A percentile compares a stretch with the other conserved stretches of the same genome.
Conservation (phyloP, 1,139 yeast genomes). For the Arxiozyma heterogenica region DNA sequence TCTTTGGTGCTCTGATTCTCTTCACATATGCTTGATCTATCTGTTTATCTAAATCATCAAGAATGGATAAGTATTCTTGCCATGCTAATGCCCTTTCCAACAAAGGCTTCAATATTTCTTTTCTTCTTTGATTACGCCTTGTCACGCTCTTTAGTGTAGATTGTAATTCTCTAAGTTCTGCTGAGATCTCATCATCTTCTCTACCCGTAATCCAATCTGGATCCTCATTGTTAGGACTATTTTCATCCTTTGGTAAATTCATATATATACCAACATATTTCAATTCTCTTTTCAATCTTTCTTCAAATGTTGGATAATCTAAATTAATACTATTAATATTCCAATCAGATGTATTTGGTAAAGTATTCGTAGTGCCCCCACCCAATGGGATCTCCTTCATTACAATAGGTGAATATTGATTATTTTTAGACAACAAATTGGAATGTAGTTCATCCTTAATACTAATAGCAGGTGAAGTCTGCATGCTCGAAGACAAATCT, state of each 20-base stretch:
- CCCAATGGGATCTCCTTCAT: constrained; percentile 1
- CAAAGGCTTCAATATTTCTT: constrained; percentile 56
- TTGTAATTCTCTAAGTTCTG: constrained; percentile 71
- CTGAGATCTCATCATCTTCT: constrained; percentile 92
- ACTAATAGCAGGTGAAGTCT: not conserved
- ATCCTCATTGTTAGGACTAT: constrained; percentile 22
- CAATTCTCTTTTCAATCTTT: constrained; percentile 75
- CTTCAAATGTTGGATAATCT: constrained; percentile 78
- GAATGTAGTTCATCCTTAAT: not conserved
- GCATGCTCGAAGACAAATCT: not conserved
- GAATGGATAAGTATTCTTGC: constrained; percentile 83
- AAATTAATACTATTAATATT: constrained; percentile 39
- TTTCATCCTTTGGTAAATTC: constrained; percentile 40
- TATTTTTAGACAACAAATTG: constrained; percentile 1
- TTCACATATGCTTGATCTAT: constrained; percentile 90
- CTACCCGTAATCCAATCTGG: constrained; percentile 63
- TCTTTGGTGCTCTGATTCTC: constrained; percentile 72
- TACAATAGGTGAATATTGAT: constrained; percentile 9
- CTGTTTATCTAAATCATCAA: constrained; percentile 92
- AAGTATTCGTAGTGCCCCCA: constrained; percentile 32
- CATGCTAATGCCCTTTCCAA: constrained; percentile 91
- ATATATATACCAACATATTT: constrained; percentile 85
- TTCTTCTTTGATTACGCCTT: constrained; percentile 56
- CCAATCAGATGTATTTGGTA: constrained; percentile 42
- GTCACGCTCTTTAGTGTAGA: constrained; percentile 54